These are phyloP conservation scores for Copromyces sp. DNA, from an alignment of 495 filamentous ascomycete species.

Conservation along the genomic window DNA sequence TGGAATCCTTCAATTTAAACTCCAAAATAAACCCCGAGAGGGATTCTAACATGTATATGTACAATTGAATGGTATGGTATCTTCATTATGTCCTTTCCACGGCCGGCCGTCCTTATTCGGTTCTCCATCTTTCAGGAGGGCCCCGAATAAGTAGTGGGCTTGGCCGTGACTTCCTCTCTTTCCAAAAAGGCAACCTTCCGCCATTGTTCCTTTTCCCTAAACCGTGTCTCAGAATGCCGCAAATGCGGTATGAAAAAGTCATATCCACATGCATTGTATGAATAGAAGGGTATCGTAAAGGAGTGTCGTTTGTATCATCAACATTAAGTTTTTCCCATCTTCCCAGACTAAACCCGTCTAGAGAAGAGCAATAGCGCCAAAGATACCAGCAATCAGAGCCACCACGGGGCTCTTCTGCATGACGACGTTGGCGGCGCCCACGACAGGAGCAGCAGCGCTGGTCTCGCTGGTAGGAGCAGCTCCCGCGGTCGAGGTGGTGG, in stretches of 20 bases:
- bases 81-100: background rate
- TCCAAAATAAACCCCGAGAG: background rate
- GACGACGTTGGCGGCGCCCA: slow-evolving; percentile 17
- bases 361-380: slow-evolving; percentile 28
- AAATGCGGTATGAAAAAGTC: background rate
- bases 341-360: slow-evolving; percentile 10
- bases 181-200: background rate
- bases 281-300: background rate
- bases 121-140: background rate
- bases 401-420: slow-evolving; percentile 18
- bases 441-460: slow-evolving; percentile 7
- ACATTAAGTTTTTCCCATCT: background rate
- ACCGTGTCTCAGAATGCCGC: background rate
- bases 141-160: background rate
- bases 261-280: background rate
- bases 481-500: slow-evolving; percentile 16
- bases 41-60: background rate
- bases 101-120: background rate
- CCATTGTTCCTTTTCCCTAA: background rate
- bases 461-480: background rate
- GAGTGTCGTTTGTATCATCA: background rate
- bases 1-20: background rate
- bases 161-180: background rate
- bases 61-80: background rate
- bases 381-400: slow-evolving; percentile 26